Percentiles rank a stretch among this genome's conserved stretches.
Conservation (phyloP, 2,329 filamentous ascomycete genomes). For the Trichoderma endophyticum region DNA sequence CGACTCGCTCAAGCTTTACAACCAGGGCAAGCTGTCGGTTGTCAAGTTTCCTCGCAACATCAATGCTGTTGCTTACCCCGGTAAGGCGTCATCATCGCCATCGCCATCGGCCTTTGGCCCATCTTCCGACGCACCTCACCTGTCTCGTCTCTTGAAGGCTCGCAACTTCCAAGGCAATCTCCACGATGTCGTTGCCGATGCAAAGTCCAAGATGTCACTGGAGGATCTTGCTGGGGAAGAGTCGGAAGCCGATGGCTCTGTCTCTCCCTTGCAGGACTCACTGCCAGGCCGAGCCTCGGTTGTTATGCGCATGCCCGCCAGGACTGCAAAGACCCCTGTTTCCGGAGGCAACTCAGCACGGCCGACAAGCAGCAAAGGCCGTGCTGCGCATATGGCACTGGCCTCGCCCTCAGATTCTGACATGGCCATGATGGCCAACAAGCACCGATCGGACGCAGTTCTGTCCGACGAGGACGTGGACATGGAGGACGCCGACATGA, state of each 20-base stretch:
- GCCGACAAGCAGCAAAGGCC: slow-evolving; percentile 58
- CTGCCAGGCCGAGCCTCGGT: slow-evolving; percentile 36
- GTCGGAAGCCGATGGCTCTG: slow-evolving; percentile 38
- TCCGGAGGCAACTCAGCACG: slow-evolving; percentile 40
- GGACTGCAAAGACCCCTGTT: slow-evolving; percentile 51
- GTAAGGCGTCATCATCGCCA: neutral
- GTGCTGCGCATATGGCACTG: slow-evolving; percentile 39
- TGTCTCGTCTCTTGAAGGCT: slow-evolving; percentile 62
- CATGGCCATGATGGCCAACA: slow-evolving; percentile 23
- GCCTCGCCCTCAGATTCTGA: slow-evolving; percentile 34
- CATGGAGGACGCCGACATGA: slow-evolving; percentile 59
- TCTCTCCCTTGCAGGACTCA: slow-evolving; percentile 19
- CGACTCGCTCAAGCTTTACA: slow-evolving; percentile 51
- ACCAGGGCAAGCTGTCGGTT: slow-evolving; percentile 50
- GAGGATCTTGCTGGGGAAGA: slow-evolving; percentile 56
- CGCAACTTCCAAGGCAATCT: slow-evolving; percentile 62
- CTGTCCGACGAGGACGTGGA: slow-evolving; percentile 49
- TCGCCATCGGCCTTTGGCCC: neutral
- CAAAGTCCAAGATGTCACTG: slow-evolving; percentile 51
- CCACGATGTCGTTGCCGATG: slow-evolving; percentile 55
- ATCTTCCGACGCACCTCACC: slow-evolving; percentile 61
- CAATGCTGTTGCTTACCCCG: slow-evolving; percentile 3
- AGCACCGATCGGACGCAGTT: slow-evolving; percentile 22
- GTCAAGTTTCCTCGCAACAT: slow-evolving; percentile 34
- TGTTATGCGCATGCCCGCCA: slow-evolving; percentile 57